A percentile compares a stretch with the other conserved stretches of the same genome.
Evolutionary conservation across 129 eudicot species (phyloP).

Genomic region (Pseudognaphalium luteoalbum): DNA sequence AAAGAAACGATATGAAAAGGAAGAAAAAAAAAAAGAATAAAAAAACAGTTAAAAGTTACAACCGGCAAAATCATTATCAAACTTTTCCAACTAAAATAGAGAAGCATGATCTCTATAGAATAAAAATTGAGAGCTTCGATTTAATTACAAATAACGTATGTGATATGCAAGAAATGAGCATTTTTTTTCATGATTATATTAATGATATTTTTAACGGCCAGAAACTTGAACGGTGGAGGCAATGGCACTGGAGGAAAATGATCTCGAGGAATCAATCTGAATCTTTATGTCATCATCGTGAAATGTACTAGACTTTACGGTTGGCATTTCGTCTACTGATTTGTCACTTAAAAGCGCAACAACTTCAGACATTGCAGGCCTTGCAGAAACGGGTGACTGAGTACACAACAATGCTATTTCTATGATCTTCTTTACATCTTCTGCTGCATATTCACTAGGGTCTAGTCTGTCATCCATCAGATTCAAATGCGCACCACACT

Average conservation of each 20-base stretch:
- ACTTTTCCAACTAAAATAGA: too few species aligned
- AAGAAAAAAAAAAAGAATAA: too few species aligned
- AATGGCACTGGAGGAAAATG: conserved; percentile 19
- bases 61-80: too few species aligned
- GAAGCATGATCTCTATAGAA: too few species aligned
- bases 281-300: conserved; percentile 33
- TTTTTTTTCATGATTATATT: too few species aligned
- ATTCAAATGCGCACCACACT: conserved; percentile 37
- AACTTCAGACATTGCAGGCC: conserved; percentile 82
- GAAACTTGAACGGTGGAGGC: neutral
- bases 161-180: neutral
- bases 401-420: conserved; percentile 68
- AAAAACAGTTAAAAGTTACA: too few species aligned
- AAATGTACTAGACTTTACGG: conserved; percentile 35
- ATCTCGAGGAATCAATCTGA: conserved; percentile 20
- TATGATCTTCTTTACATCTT: conserved; percentile 53
- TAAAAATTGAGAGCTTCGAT: too few species aligned
- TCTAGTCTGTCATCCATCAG: conserved; percentile 55
- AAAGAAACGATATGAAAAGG: too few species aligned
- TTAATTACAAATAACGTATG: too few species aligned
- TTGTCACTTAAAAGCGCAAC: conserved; percentile 56
- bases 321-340: conserved; percentile 31
- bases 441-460: conserved; percentile 43
- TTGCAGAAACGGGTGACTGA: conserved; percentile 52
- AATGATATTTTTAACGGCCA: neutral